Base-by-base conservation (phyloP, 2,329 filamentous ascomycete species). In the Biscogniauxia sp. region DNA sequence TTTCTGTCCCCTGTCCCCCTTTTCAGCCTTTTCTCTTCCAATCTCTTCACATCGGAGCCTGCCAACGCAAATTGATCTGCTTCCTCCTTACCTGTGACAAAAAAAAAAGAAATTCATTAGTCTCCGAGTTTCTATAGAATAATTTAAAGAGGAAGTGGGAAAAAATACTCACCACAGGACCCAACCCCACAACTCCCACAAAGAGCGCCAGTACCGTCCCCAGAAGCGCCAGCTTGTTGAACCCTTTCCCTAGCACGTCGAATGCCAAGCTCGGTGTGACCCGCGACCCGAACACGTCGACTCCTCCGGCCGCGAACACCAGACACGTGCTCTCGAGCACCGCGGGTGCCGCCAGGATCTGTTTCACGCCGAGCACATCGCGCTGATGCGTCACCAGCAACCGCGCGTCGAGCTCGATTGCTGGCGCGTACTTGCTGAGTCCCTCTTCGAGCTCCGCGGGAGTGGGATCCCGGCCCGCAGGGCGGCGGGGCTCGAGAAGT, bases 251-350 rank as follows among this genome's bases (percentile, higher is more conserved):
- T 17, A 99, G 79, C 51, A 98, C 87, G 77, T 99, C 95, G 75
- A 99, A 99, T 17, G 90, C 85, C 68, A 90, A 87, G 75, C 92
- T 97, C 0, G 95, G 95, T n/a, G 89, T 86, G 11, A 96, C 85
- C 56, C 93, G 82, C 1, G 93, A 94, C 15, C 91, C 93, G 67
- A 96, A 99, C 1, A 98, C 79, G 74, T 99, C 95, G 15, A 92
- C 75, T 2, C 95, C 95, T 3, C 95, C 95, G 70, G 90, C 97
- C 0, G 92, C 93, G 70, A 97, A 89, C 13, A 99, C 84, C 58
- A 98, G 75, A 69, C 90, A 94, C 1, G 95, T 98, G 77, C 93
- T 97, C 79, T 99, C 95, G 28, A 99, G 84, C 4, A 92, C 75
- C 1, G 92, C 91, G 0, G 93, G 91, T 19, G 85, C 85, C 0